Base-by-base conservation (phyloP, 805 yeast genomes). In the Teunomyces atbi region DNA sequence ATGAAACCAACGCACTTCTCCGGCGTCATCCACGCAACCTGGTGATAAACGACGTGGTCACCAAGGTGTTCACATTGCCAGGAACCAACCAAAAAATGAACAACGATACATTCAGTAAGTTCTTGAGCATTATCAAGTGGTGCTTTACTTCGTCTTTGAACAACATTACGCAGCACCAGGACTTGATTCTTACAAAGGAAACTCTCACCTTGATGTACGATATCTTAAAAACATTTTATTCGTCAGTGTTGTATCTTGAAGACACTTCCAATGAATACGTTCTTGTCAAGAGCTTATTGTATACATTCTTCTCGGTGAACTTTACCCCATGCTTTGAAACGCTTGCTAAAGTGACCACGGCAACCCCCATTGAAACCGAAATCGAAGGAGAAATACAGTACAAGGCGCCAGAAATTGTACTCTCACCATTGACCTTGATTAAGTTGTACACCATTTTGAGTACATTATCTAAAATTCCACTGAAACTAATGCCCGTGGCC, bases 361-460 rank as follows among this genome's bases (percentile, higher is more conserved):
- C 46, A 5, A 43, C 15, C 20, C 7, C 37, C 10, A 34, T 13
- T 15, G 37, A 19, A 6, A 28, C 15, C 21, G 30, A 44, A 39
- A 11, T 13, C 40, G 6, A 27, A 41, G 26, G 33, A 16, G 21
- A 39, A 12, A 27, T 36, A 4, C 48, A 45, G 28, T 45, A 41
- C 30, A 29, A 36, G 12, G 29, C 50, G 3, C 64, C 68, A 12
- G 52, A 52, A n/a, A 46, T 66, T 6, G 48, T 51, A 7, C 46
- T 66, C 6, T 63, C 70, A 1, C 53, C 59, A 13, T 67, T 64
- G 23, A 61, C 66, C 1, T 48, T 60, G 16, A 54, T 61, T 43
- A 60, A 58, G 30, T 27, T 68, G 2, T 62, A 59, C 43, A 50
- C 53, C 5, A 51, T 68, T 7, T 38, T 62, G 26, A 59, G 61